These are phyloP conservation scores for Phytophthora sojae DNA, from an alignment of 352 stramenopile species.

Conservation along the genomic window DNA sequence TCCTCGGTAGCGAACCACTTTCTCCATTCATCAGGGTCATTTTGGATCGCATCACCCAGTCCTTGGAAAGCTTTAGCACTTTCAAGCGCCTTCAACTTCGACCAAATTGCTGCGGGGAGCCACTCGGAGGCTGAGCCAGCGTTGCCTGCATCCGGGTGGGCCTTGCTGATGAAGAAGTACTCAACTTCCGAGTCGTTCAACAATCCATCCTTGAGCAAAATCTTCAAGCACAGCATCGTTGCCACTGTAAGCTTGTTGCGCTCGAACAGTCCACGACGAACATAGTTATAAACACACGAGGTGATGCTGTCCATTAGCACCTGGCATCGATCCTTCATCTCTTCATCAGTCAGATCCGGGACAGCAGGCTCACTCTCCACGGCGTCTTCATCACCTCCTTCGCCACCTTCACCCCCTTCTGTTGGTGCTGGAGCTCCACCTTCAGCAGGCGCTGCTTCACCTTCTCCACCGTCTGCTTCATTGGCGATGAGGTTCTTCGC, in stretches of 20 bases:
- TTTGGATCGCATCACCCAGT: slow-evolving; percentile 96
- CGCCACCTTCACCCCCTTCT: slow-evolving; percentile 21
- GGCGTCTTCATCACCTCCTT: slow-evolving; percentile 41
- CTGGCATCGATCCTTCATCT: slow-evolving; percentile 83
- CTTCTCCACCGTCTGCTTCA: slow-evolving; percentile 45
- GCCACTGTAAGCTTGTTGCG: slow-evolving; percentile 95
- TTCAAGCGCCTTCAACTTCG: slow-evolving; percentile 94
- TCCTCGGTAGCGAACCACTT: slow-evolving; percentile 97
- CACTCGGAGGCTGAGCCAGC: slow-evolving; percentile 94
- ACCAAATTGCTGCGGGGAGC: slow-evolving; percentile 91
- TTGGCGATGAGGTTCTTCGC: slow-evolving; percentile 37
- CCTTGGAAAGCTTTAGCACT: slow-evolving; percentile 89
- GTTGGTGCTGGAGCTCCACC: slow-evolving; percentile 25
- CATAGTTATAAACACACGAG: slow-evolving; percentile 96
- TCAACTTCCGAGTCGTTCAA: slow-evolving; percentile 91
- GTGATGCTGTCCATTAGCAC: slow-evolving; percentile 95
- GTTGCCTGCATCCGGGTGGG: slow-evolving; percentile 90
- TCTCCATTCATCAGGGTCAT: slow-evolving; percentile 96
- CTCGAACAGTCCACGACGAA: slow-evolving; percentile 95
- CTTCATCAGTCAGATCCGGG: slow-evolving; percentile 89
- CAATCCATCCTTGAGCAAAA: slow-evolving; percentile 91
- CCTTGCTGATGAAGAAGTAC: slow-evolving; percentile 90
- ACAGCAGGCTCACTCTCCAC: slow-evolving; percentile 33
- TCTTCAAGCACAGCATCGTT: slow-evolving; percentile 95
- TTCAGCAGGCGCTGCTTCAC: slow-evolving; percentile 32